phyloP scores from a whole-genome alignment of 2,329 filamentous ascomycete species.

The Septoria petroselini region DNA sequence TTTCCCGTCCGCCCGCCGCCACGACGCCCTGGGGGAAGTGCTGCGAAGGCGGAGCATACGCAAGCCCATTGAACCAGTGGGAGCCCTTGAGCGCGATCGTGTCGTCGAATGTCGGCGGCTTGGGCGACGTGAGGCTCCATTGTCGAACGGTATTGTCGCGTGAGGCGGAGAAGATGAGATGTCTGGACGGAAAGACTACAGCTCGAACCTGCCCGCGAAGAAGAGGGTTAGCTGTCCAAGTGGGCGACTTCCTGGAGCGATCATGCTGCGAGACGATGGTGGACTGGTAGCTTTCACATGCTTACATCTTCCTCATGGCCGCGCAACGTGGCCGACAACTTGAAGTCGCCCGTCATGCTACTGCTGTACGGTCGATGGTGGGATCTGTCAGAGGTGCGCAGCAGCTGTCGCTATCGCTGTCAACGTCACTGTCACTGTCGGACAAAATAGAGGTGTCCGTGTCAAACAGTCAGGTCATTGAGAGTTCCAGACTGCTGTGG shows the following conservation, averaged over 20 bases:
- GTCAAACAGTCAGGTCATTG: too few species aligned
- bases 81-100: conserved; percentile 76
- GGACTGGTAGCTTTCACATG: conserved; percentile 18
- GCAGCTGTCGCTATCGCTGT: too few species aligned
- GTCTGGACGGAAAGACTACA: conserved; percentile 71
- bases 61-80: conserved; percentile 81
- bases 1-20: conserved; percentile 84
- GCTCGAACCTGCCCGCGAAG: conserved; percentile 68
- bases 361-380: neutral
- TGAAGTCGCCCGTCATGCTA: conserved; percentile 72
- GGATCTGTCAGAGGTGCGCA: too few species aligned
- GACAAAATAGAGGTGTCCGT: too few species aligned
- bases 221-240: conserved; percentile 20
- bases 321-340: conserved; percentile 82
- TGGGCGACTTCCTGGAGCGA: too few species aligned
- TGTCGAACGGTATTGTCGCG: conserved; percentile 85
- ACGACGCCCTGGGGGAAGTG: conserved; percentile 75
- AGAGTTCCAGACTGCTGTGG: too few species aligned
- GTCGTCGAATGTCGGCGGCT: conserved; percentile 70
- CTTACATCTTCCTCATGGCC: conserved; percentile 93
- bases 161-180: conserved; percentile 77
- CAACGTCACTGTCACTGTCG: too few species aligned
- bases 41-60: conserved; percentile 68
- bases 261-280: conserved; percentile 1
- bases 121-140: conserved; percentile 68